These are phyloP conservation scores for Effrenium voratum DNA, from an alignment of 73 alveolate species.

Conservation along the genomic window DNA sequence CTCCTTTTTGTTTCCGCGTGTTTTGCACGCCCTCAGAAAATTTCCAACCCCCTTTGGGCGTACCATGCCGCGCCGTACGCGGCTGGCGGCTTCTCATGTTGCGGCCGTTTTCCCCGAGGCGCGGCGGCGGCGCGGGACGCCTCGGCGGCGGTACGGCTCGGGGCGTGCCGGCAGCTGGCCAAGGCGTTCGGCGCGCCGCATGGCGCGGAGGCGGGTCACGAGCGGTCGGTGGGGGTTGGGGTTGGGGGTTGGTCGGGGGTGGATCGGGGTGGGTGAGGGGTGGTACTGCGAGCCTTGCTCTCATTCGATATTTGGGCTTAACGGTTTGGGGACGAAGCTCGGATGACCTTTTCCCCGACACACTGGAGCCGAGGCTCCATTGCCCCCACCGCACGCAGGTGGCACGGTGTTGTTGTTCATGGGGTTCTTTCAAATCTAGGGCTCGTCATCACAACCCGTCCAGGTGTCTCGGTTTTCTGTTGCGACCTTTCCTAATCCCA, in stretches of 20 bases:
- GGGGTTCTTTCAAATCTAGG: no score
- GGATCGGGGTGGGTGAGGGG: not conserved
- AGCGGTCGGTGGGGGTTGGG: not conserved
- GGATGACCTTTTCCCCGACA: not conserved
- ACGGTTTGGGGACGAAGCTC: not conserved
- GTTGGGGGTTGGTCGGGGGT: not conserved
- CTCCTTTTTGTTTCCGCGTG: not conserved
- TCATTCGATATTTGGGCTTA: not conserved
- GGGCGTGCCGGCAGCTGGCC: constrained; percentile 24
- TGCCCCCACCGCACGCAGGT: no score
- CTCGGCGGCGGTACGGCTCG: constrained; percentile 26
- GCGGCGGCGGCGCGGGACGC: constrained; percentile 24
- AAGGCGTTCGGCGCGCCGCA: not conserved
- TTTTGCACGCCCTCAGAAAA: not conserved
- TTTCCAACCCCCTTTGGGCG: no score
- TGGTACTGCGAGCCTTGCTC: not conserved
- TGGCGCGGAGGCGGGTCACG: not conserved
- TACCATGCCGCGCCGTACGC: not conserved
- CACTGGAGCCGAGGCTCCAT: no score
- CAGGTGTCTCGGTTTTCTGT: no score
- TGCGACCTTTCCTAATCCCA: no score
- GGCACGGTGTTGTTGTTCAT: no score
- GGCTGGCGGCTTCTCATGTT: no score
- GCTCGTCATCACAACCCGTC: no score
- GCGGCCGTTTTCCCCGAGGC: constrained; percentile 15